phyloP scores from a whole-genome alignment of 164 flowering plant species.

The Hamamelis virginiana region DNA sequence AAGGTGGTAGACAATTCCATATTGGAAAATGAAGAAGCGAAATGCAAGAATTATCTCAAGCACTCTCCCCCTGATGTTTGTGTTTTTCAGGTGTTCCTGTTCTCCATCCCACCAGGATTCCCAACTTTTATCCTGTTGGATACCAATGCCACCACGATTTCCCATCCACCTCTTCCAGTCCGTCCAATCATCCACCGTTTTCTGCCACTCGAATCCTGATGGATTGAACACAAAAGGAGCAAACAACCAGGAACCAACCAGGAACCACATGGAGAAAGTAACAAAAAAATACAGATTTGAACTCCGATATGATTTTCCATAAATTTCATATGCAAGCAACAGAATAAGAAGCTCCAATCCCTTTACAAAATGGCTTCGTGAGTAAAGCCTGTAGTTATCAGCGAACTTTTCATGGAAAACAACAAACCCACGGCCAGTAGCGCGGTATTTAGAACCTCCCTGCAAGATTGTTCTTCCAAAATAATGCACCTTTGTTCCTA shows the following conservation, averaged over 20 bases:
- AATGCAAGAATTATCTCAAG: slow-evolving; percentile 78
- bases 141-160: slow-evolving; percentile 96
- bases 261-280: slow-evolving; percentile 96
- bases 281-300: slow-evolving; percentile 71
- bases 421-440: slow-evolving; percentile 95
- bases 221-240: slow-evolving; percentile 97
- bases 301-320: slow-evolving; percentile 74
- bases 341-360: slow-evolving; percentile 79
- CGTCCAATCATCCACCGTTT: slow-evolving; percentile 97
- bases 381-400: slow-evolving; percentile 86
- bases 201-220: slow-evolving; percentile 99
- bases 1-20: slow-evolving; percentile 95
- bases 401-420: slow-evolving; percentile 93
- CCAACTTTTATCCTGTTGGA: slow-evolving; percentile 82
- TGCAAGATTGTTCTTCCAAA: slow-evolving; percentile 94
- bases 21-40: slow-evolving; percentile 90
- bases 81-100: slow-evolving; percentile 74
- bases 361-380: slow-evolving; percentile 95
- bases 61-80: slow-evolving; percentile 68
- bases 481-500: slow-evolving; percentile 94
- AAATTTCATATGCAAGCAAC: slow-evolving; percentile 68
- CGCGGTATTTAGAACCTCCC: slow-evolving; percentile 94
- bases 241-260: slow-evolving; percentile 93
- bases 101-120: slow-evolving; percentile 97
- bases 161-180: slow-evolving; percentile 99